These are phyloP conservation scores for Benincasa hispida DNA, from an alignment of 306 rosid species.

Conservation along the genomic window DNA sequence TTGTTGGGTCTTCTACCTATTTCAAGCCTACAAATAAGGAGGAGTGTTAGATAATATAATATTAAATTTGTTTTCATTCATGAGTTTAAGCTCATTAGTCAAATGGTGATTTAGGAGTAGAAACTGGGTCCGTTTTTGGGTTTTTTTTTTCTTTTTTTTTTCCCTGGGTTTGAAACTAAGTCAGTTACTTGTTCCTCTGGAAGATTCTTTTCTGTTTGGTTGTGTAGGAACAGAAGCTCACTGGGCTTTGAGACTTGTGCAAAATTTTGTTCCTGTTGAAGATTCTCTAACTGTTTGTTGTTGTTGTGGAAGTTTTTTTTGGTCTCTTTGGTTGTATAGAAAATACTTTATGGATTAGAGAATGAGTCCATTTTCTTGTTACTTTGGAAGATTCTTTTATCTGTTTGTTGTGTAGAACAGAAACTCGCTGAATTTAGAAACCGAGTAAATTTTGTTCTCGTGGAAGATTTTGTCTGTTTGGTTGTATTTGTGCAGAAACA, in stretches of 20 bases:
- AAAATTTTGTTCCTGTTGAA: not conserved
- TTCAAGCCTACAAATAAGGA: too few species aligned
- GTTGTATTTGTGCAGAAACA: not conserved
- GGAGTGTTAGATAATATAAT: too few species aligned
- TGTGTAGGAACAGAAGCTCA: not conserved
- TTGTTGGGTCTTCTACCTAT: too few species aligned
- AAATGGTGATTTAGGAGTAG: too few species aligned
- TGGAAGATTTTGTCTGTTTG: not conserved
- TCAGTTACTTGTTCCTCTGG: not conserved
- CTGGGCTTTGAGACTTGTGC: not conserved
- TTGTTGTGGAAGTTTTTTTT: not conserved
- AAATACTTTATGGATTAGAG: not conserved
- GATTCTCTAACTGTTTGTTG: not conserved
- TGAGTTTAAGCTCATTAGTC: too few species aligned
- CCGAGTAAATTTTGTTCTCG: not conserved
- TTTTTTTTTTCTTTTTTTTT: too few species aligned
- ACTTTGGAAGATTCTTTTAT: not conserved
- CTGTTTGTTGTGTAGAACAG: not conserved
- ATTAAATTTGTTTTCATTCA: too few species aligned
- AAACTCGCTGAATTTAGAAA: not conserved
- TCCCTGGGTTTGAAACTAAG: too few species aligned
- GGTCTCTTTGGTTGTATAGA: not conserved
- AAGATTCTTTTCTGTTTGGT: not conserved
- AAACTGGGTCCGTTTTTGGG: not conserved
- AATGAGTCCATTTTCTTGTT: not conserved